phyloP scores from a whole-genome alignment of 2,329 filamentous ascomycete genomes.

The Hypocreales sp. region DNA sequence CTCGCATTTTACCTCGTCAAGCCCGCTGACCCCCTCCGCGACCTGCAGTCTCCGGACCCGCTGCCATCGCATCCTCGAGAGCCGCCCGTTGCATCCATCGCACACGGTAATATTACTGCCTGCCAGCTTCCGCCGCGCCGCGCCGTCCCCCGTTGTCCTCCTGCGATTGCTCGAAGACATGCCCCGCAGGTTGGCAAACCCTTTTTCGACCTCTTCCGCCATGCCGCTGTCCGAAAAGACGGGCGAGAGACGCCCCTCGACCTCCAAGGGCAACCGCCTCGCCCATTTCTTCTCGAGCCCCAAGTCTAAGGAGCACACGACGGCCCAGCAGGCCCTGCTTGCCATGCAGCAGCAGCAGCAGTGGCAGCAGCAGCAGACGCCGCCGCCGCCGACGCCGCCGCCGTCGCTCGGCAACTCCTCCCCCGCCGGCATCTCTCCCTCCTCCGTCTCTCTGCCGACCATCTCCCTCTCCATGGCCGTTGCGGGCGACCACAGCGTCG shows the following conservation, averaged over 20 bases:
- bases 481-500: slow-evolving; percentile 55
- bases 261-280: slow-evolving; percentile 60
- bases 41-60: not conserved
- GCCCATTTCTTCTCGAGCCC: slow-evolving; percentile 73
- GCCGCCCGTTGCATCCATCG: not conserved
- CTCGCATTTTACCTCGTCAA: too few species aligned
- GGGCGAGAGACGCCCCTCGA: slow-evolving; percentile 41
- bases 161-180: slow-evolving; percentile 23
- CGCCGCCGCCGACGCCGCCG: too few species aligned
- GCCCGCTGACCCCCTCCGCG: slow-evolving; percentile 1
- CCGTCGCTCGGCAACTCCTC: too few species aligned
- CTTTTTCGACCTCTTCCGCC: slow-evolving; percentile 35
- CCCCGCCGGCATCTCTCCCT: slow-evolving; percentile 50
- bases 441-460: slow-evolving; percentile 67
- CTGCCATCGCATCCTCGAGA: not conserved
- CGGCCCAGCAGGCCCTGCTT: slow-evolving; percentile 52
- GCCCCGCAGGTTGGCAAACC: slow-evolving; percentile 44
- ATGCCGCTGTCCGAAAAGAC: slow-evolving; percentile 31
- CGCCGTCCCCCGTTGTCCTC: too few species aligned
- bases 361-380: slow-evolving; percentile 5
- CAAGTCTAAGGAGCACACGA: slow-evolving; percentile 53
- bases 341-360: slow-evolving; percentile 43
- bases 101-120: too few species aligned
- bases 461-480: slow-evolving; percentile 84
- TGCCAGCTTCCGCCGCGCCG: too few species aligned